These are phyloP conservation scores for Suhomyces coccinellae DNA, from an alignment of 1,139 yeast genomes.

Conservation along the genomic window DNA sequence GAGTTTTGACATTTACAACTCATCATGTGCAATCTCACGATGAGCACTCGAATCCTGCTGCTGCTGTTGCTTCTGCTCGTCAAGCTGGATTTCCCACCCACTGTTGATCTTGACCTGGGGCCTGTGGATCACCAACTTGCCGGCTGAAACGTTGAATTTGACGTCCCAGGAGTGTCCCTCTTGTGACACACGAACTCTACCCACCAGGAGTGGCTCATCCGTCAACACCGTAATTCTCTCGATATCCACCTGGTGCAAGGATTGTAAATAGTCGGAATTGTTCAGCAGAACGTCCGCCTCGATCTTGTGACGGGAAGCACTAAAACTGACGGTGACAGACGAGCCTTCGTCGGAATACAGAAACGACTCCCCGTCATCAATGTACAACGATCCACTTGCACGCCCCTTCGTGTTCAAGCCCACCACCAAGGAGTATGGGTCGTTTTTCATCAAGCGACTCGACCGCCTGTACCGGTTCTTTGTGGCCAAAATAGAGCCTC, in stretches of 20 bases:
- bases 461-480: slow-evolving; percentile 82
- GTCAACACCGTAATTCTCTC: slow-evolving; percentile 66
- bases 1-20: slow-evolving; percentile 15
- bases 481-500: slow-evolving; percentile 72
- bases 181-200: slow-evolving; percentile 33
- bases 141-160: slow-evolving; percentile 15
- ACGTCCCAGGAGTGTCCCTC: slow-evolving; percentile 37
- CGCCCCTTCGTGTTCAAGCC: slow-evolving; percentile 52
- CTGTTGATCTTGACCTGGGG: slow-evolving; percentile 52
- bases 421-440: slow-evolving; percentile 79
- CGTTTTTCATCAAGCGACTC: slow-evolving; percentile 69
- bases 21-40: slow-evolving; percentile 26
- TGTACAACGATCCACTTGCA: slow-evolving; percentile 62
- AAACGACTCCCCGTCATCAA: slow-evolving; percentile 84
- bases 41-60: slow-evolving; percentile 2
- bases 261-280: slow-evolving; percentile 17
- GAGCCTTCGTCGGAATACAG: slow-evolving; percentile 50
- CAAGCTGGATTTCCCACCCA: slow-evolving; percentile 41
- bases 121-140: slow-evolving; percentile 45
- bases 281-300: slow-evolving; percentile 20
- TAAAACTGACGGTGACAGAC: slow-evolving; percentile 43
- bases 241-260: slow-evolving; percentile 36
- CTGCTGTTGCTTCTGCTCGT: background rate
- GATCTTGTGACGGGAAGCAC: slow-evolving; percentile 16
- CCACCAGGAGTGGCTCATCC: slow-evolving; percentile 11